Evolutionary conservation across 352 stramenopile genomes (phyloP).

Genomic region (Pythium volutum): DNA sequence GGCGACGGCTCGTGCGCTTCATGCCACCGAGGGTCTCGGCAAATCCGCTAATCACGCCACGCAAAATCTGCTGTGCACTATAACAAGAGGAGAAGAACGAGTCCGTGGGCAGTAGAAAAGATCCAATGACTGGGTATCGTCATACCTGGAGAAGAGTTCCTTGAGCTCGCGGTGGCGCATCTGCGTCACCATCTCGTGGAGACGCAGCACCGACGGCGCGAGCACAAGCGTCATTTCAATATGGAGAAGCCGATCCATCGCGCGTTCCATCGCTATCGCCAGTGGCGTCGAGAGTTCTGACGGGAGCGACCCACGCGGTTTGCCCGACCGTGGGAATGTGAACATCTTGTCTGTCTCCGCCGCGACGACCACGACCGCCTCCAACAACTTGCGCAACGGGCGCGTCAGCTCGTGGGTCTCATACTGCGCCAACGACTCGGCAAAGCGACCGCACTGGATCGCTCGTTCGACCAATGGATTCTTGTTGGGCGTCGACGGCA

Average conservation of each 20-base stretch:
- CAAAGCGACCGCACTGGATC: neutral
- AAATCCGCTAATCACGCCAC: conserved; percentile 6
- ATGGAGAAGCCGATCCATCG: conserved; percentile 1
- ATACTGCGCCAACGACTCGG: neutral
- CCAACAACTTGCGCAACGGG: neutral
- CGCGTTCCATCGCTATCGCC: neutral
- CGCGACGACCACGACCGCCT: neutral
- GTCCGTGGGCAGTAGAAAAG: neutral
- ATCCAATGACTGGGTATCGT: neutral
- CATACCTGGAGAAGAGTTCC: conserved; percentile 3
- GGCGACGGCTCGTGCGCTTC: neutral
- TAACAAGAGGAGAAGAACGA: neutral
- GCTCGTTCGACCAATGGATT: neutral
- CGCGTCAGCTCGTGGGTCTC: neutral
- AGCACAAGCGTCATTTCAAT: neutral
- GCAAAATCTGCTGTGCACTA: conserved; percentile 1
- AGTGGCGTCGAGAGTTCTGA: neutral
- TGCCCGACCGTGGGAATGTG: conserved; percentile 2
- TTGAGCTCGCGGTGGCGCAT: conserved; percentile 8
- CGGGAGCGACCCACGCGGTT: neutral
- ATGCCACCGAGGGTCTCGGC: conserved; percentile 12
- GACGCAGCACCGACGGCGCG: neutral
- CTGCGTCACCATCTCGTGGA: neutral
- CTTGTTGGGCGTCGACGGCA: neutral
- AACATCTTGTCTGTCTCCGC: neutral